phyloP scores from a whole-genome alignment of 768 basidiomycete genomes.

The Amylocystis lapponica region DNA sequence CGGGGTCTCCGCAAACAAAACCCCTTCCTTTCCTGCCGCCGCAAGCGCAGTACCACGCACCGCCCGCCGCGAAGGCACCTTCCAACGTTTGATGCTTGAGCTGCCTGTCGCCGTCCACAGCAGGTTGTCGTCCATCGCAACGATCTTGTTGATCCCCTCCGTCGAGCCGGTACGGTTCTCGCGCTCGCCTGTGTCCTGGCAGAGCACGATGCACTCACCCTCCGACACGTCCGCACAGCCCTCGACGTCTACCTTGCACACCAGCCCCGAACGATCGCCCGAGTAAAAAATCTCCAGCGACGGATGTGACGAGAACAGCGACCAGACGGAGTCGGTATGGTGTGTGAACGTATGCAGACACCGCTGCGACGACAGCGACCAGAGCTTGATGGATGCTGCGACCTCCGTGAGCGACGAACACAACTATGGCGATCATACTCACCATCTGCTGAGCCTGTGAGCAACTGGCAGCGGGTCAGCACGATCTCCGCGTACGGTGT shows the following conservation, averaged over 20 bases:
- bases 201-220: conserved; percentile 84
- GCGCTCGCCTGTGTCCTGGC: conserved; percentile 51
- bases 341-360: conserved; percentile 96
- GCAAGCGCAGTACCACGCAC: conserved; percentile 24
- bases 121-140: conserved; percentile 74
- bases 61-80: conserved; percentile 48
- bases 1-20: conserved; percentile 6
- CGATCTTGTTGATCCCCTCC: conserved; percentile 79
- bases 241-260: conserved; percentile 90
- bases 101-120: conserved; percentile 89
- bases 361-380: conserved; percentile 85
- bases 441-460: conserved; percentile 81
- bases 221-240: conserved; percentile 75
- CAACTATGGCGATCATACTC: conserved; percentile 6
- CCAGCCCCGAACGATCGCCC: conserved; percentile 85
- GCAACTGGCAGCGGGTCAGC: conserved; percentile 39
- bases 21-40: conserved; percentile 1
- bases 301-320: conserved; percentile 82
- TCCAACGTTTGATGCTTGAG: conserved; percentile 81
- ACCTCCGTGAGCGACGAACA: conserved; percentile 11
- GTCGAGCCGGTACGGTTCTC: conserved; percentile 23
- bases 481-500: background rate
- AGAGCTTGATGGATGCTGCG: conserved; percentile 79
- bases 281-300: conserved; percentile 89
- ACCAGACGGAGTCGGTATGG: conserved; percentile 94